These are phyloP conservation scores for Cyclotella atomus DNA, from an alignment of 108 stramenopile genomes.

Conservation along the genomic window DNA sequence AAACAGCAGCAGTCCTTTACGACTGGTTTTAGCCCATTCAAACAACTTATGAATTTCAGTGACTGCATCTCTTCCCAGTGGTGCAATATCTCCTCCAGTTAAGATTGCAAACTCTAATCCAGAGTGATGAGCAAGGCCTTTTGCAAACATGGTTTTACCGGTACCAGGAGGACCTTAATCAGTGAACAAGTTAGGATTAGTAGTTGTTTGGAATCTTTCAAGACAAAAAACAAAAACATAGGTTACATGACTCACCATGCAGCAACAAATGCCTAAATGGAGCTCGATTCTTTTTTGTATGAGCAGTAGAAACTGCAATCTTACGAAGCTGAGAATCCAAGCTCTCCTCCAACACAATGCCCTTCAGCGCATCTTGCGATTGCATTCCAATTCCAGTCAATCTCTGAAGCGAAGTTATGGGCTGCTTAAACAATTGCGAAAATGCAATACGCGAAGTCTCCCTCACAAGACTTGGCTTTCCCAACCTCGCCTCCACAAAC, in stretches of 20 bases:
- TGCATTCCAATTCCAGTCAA: conserved; percentile 72
- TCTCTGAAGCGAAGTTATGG: conserved; percentile 57
- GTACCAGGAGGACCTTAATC: conserved; percentile 91
- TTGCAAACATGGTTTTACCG: conserved; percentile 99
- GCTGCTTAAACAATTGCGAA: conserved; percentile 60
- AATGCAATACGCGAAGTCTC: conserved; percentile 91
- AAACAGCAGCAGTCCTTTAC: conserved; percentile 94
- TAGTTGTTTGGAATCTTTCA: too few relatives aligned
- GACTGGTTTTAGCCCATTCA: conserved; percentile 97
- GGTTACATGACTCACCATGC: conserved; percentile 72
- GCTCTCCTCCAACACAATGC: conserved; percentile 90
- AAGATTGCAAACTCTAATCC: conserved; percentile 98
- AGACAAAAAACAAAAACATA: not conserved
- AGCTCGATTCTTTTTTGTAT: conserved; percentile 97
- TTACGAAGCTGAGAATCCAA: conserved; percentile 89
- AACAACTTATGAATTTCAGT: conserved; percentile 99
- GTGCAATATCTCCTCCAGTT: conserved; percentile 99
- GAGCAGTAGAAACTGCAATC: conserved; percentile 93
- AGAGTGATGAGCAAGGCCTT: conserved; percentile 92
- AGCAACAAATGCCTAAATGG: conserved; percentile 99
- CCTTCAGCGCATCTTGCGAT: conserved; percentile 89
- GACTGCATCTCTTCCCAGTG: conserved; percentile 97
- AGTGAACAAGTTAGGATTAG: not conserved
- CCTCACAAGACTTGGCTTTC: conserved; percentile 96
- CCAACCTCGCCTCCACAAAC: conserved; percentile 93